Conservation (phyloP, 2,329 filamentous ascomycete species). For the Orbilia brochopaga region DNA sequence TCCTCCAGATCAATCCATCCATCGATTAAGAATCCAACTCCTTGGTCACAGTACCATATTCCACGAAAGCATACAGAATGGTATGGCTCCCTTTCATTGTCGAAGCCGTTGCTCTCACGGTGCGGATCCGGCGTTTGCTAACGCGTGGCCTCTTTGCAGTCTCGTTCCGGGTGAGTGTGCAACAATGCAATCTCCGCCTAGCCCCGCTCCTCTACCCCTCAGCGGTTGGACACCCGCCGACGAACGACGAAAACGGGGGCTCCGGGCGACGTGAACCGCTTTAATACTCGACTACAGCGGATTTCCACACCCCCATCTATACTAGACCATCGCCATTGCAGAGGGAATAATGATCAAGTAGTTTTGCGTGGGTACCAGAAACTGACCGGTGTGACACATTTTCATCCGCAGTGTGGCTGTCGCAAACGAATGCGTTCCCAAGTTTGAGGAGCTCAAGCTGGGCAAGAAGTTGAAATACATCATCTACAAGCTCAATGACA, state of each 20-base stretch:
- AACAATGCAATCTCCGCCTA: neutral
- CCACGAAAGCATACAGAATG: constrained; percentile 28
- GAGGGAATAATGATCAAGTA: too few species aligned
- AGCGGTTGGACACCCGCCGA: neutral
- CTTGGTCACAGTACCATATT: neutral
- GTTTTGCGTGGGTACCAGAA: too few species aligned
- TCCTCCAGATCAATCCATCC: constrained; percentile 27
- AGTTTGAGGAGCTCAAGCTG: constrained; percentile 83
- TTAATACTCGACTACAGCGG: too few species aligned
- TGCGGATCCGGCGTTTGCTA: constrained; percentile 5
- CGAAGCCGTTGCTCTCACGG: neutral
- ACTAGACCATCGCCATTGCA: too few species aligned
- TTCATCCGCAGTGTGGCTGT: constrained; percentile 52
- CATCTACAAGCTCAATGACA: constrained; percentile 84
- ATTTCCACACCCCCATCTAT: too few species aligned
- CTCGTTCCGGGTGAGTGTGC: constrained; percentile 43
- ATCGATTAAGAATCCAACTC: neutral
- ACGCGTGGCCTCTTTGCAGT: constrained; percentile 8
- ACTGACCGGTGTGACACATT: too few species aligned
- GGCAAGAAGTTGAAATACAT: constrained; percentile 79
- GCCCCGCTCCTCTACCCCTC: constrained; percentile 10
- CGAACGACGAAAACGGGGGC: neutral
- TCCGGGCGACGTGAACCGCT: neutral
- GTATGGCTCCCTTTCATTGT: constrained; percentile 11
- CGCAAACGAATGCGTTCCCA: constrained; percentile 59